Conservation (phyloP, 2,329 filamentous ascomycete genomes). For the Ophiostoma fasciatum region DNA sequence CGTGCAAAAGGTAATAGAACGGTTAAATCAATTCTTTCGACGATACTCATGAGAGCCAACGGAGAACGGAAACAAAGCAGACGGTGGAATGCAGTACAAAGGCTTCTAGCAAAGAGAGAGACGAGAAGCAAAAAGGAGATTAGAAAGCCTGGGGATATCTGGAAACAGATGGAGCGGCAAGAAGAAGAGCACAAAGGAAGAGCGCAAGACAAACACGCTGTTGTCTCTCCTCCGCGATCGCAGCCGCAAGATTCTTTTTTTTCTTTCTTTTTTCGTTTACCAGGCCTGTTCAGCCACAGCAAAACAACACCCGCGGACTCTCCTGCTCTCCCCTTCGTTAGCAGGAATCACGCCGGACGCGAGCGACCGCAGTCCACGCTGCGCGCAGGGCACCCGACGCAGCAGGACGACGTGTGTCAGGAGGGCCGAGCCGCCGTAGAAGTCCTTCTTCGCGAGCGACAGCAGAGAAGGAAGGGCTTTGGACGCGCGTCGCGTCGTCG, state of each 20-base stretch:
- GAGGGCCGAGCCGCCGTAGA: too few relatives aligned
- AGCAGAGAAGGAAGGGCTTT: too few relatives aligned
- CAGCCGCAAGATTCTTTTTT: too few relatives aligned
- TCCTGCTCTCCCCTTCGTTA: too few relatives aligned
- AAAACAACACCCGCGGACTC: too few relatives aligned
- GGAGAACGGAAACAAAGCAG: conserved; percentile 1
- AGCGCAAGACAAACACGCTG: conserved; percentile 1
- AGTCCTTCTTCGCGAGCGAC: too few relatives aligned
- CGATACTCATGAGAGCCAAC: conserved; percentile 9
- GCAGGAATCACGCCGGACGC: too few relatives aligned
- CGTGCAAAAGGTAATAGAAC: conserved; percentile 15
- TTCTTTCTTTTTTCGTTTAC: background rate
- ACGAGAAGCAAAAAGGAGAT: background rate
- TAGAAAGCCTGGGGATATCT: background rate
- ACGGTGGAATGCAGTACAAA: conserved; percentile 5
- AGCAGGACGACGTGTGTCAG: too few relatives aligned
- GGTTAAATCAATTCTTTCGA: conserved; percentile 13
- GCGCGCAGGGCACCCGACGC: too few relatives aligned
- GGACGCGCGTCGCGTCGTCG: too few relatives aligned
- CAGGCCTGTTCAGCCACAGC: too few relatives aligned
- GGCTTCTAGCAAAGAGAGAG: conserved; percentile 1
- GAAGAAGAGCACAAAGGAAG: conserved; percentile 2
- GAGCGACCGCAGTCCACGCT: too few relatives aligned
- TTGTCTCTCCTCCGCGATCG: conserved; percentile 6
- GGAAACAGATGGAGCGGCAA: background rate